phyloP scores from a whole-genome alignment of 2,329 filamentous ascomycete genomes.

The Epichloe glyceriae region DNA sequence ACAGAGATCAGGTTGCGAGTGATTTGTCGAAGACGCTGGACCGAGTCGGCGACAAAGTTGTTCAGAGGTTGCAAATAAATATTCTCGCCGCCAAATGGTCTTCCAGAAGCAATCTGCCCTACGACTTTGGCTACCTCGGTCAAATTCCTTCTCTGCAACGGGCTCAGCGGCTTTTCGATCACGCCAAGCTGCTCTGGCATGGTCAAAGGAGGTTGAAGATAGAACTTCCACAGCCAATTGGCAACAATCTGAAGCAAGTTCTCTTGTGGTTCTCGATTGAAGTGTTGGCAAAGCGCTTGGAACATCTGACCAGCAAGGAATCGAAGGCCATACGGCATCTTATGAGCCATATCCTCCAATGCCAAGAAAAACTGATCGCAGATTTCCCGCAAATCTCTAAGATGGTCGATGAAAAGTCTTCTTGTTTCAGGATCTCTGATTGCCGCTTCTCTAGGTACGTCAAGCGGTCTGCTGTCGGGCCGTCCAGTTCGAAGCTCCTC shows the following conservation, averaged over 20 bases:
- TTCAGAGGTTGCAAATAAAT: slow-evolving; percentile 93
- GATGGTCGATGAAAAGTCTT: slow-evolving; percentile 82
- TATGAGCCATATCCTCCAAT: slow-evolving; percentile 70
- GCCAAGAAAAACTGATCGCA: slow-evolving; percentile 78
- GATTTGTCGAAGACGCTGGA: slow-evolving; percentile 64
- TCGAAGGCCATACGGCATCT: slow-evolving; percentile 86
- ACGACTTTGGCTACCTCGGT: slow-evolving; percentile 85
- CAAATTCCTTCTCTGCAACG: slow-evolving; percentile 85
- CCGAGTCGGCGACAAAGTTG: slow-evolving; percentile 74
- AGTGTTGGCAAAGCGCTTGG: slow-evolving; percentile 61
- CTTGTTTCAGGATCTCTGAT: slow-evolving; percentile 91
- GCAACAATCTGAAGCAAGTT: slow-evolving; percentile 72
- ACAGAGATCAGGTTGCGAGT: slow-evolving; percentile 70
- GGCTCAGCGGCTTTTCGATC: slow-evolving; percentile 76
- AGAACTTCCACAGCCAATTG: slow-evolving; percentile 89
- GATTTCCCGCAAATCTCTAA: slow-evolving; percentile 88
- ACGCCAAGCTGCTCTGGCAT: slow-evolving; percentile 88
- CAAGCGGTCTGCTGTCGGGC: slow-evolving; percentile 65
- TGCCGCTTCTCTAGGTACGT: slow-evolving; percentile 84
- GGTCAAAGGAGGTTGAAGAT: slow-evolving; percentile 79
- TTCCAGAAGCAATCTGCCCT: slow-evolving; percentile 74
- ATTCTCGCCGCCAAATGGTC: slow-evolving; percentile 86
- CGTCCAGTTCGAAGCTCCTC: slow-evolving; percentile 87
- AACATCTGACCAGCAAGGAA: slow-evolving; percentile 82
- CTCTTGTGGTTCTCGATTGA: slow-evolving; percentile 65